phyloP scores from a whole-genome alignment of 116 monocot species.

The Papilionanthe hybrid region DNA sequence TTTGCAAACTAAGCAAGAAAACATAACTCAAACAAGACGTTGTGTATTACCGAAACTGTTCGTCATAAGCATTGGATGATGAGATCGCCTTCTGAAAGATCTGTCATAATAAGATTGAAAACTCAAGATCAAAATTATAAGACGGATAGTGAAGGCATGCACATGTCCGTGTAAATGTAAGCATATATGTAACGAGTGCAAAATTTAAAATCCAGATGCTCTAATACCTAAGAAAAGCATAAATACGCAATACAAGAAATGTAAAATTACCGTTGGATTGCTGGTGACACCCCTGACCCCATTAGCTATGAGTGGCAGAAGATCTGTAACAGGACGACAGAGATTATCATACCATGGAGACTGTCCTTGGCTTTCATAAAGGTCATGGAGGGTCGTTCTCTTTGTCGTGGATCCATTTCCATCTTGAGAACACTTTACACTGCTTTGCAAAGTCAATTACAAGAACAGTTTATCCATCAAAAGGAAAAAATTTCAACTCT shows the following conservation, averaged over 20 bases:
- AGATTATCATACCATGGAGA: slow-evolving; percentile 99
- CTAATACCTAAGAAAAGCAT: not conserved
- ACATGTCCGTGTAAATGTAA: not conserved
- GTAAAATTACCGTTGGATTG: slow-evolving; percentile 71
- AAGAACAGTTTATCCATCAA: not conserved
- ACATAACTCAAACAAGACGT: not conserved
- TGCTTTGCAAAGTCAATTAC: slow-evolving; percentile 16
- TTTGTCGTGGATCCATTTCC: slow-evolving; percentile 65
- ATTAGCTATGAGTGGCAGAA: slow-evolving; percentile 73
- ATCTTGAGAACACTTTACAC: slow-evolving; percentile 47
- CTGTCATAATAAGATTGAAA: slow-evolving; percentile 29
- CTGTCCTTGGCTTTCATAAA: slow-evolving; percentile 82
- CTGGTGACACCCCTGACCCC: slow-evolving; percentile 96
- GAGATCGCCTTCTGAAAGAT: slow-evolving; percentile 97
- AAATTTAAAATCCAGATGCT: not conserved
- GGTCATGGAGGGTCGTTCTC: slow-evolving; percentile 79
- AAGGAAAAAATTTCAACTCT: not conserved
- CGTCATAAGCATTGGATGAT: slow-evolving; percentile 87
- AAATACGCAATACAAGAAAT: not conserved
- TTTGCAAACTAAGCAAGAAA: not conserved
- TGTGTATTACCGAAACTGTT: slow-evolving; percentile 70
- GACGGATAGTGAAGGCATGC: not conserved
- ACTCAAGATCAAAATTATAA: not conserved
- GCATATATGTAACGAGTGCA: not conserved
- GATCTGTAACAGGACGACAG: slow-evolving; percentile 84